Conservation (phyloP, 148 eudicot genomes). For the Silene latifolia region DNA sequence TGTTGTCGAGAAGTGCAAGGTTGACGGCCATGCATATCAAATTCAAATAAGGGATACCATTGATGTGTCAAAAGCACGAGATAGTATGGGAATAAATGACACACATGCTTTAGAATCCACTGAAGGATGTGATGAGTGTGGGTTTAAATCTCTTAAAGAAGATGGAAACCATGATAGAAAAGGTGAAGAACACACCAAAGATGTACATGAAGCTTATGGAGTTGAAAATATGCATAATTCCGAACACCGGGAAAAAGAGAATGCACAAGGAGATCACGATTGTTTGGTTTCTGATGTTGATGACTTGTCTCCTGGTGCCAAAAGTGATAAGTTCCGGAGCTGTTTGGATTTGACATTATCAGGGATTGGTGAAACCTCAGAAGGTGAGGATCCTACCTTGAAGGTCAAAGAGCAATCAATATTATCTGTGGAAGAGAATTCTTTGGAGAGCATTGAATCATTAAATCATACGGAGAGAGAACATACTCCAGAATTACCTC, state of each 20-base stretch:
- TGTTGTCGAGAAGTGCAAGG: constrained; percentile 18
- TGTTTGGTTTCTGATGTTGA: constrained; percentile 31
- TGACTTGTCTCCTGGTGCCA: constrained; percentile 28
- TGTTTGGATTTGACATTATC: constrained; percentile 47
- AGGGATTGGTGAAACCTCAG: constrained; percentile 22
- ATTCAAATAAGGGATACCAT: constrained; percentile 8
- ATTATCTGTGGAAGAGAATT: constrained; percentile 30
- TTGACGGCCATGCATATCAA: constrained; percentile 18
- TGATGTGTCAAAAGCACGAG: constrained; percentile 17
- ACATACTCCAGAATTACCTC: constrained; percentile 16
- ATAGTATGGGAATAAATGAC: constrained; percentile 10
- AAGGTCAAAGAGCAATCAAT: constrained; percentile 29
- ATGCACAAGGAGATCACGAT: constrained; percentile 11
- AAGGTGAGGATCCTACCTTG: constrained; percentile 23
- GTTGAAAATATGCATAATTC: constrained; percentile 15
- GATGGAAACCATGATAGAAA: neutral
- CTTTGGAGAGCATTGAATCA: constrained; percentile 23
- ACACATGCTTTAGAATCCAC: constrained; percentile 16
- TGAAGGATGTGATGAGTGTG: constrained; percentile 27
- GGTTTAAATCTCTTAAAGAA: constrained; percentile 27
- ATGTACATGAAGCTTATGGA: constrained; percentile 30
- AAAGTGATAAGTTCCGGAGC: constrained; percentile 53
- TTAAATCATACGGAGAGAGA: constrained; percentile 28
- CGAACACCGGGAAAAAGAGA: constrained; percentile 1
- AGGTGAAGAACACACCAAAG: constrained; percentile 23